A percentile compares a stretch with the other conserved stretches of the same genome.
Evolutionary conservation across 2,329 filamentous ascomycete species (phyloP).

Genomic region (Ramularia endophylla): DNA sequence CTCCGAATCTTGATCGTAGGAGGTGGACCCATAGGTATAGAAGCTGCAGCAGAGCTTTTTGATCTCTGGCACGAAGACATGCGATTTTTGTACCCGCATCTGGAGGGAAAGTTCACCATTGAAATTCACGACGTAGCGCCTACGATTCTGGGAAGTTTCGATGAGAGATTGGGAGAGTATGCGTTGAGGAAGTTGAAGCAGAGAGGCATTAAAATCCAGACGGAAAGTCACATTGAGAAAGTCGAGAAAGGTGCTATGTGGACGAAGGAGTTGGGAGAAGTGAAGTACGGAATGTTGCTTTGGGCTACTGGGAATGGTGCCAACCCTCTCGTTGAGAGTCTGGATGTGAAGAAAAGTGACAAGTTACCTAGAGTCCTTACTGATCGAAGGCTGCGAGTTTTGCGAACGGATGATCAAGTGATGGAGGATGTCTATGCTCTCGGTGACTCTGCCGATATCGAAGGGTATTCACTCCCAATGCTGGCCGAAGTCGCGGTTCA

Average conservation of each 20-base stretch:
- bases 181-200: constrained; percentile 34
- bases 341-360: constrained; percentile 31
- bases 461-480: constrained; percentile 31
- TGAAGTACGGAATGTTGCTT: constrained; percentile 35
- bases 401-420: constrained; percentile 21
- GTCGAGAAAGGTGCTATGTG: constrained; percentile 32
- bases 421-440: constrained; percentile 31
- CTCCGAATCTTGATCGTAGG: constrained; percentile 38
- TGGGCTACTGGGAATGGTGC: constrained; percentile 37
- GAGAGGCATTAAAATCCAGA: constrained; percentile 36
- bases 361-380: constrained; percentile 33
- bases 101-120: constrained; percentile 36
- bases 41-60: constrained; percentile 40
- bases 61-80: constrained; percentile 39
- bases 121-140: constrained; percentile 42
- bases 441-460: constrained; percentile 37
- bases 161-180: constrained; percentile 37
- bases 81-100: constrained; percentile 35
- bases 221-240: constrained; percentile 33
- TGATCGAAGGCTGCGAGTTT: constrained; percentile 29
- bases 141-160: constrained; percentile 37
- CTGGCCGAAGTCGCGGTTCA: constrained; percentile 36
- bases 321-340: constrained; percentile 29
- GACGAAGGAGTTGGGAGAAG: constrained; percentile 32
- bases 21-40: constrained; percentile 39